Evolutionary conservation across 129 eudicot species (phyloP).

Genomic region (Rutidosis leptorrhynchoides): DNA sequence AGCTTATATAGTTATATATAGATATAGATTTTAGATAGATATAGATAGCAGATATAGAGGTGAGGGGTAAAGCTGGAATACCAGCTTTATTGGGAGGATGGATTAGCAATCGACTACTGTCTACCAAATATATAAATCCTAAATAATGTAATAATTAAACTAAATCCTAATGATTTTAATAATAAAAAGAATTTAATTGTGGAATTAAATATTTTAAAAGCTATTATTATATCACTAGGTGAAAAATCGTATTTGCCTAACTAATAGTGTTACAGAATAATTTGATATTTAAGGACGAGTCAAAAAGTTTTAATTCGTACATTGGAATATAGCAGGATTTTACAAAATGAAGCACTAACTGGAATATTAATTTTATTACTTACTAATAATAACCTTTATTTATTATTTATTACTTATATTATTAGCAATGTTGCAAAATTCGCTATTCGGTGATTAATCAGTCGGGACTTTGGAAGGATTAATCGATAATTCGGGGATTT

Average conservation of each 20-base stretch:
- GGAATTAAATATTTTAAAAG: background rate
- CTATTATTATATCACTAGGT: background rate
- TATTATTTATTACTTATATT: too few species aligned
- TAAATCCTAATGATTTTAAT: too few species aligned
- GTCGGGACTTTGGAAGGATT: too few species aligned
- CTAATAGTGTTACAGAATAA: background rate
- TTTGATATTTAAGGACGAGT: background rate
- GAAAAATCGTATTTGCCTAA: background rate
- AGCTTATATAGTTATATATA: constrained; percentile 13
- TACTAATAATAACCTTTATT: too few species aligned
- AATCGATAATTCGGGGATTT: too few species aligned
- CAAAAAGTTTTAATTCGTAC: background rate
- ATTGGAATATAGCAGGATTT: background rate
- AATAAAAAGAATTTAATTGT: background rate
- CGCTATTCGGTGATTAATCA: too few species aligned
- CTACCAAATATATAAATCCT: constrained; percentile 16
- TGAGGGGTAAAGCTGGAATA: constrained; percentile 34
- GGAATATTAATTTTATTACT: too few species aligned
- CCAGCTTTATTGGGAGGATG: constrained; percentile 26
- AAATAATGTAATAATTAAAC: too few species aligned
- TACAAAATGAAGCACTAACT: background rate
- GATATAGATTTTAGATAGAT: background rate
- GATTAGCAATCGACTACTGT: constrained; percentile 21
- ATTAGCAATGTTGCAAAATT: too few species aligned
- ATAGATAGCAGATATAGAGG: background rate